phyloP scores from a whole-genome alignment of 805 yeast species.

The Nakazawaea ishiwadae region DNA sequence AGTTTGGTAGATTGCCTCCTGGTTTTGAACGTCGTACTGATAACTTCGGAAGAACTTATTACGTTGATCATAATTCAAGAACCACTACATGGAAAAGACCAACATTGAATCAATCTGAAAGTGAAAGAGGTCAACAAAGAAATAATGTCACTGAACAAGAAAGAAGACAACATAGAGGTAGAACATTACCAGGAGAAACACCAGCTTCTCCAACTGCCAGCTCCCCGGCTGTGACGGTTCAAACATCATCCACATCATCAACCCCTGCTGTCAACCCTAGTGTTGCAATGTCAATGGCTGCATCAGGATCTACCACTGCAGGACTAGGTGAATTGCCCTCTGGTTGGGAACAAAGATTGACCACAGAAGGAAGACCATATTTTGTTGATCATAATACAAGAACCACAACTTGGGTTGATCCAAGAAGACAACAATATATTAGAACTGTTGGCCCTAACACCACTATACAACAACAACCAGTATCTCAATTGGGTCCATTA shows the following conservation, averaged over 20 bases:
- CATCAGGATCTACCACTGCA: slow-evolving; percentile 85
- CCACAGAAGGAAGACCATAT: slow-evolving; percentile 97
- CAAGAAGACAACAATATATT: slow-evolving; percentile 97
- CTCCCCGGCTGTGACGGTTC: slow-evolving; percentile 24
- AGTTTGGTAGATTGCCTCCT: slow-evolving; percentile 91
- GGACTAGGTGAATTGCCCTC: slow-evolving; percentile 96
- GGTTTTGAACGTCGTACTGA: slow-evolving; percentile 99
- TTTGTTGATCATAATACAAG: slow-evolving; percentile 99
- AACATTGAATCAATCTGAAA: slow-evolving; percentile 71
- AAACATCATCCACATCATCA: slow-evolving; percentile 21
- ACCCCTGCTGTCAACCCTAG: slow-evolving; percentile 40
- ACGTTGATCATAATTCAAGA: slow-evolving; percentile 96
- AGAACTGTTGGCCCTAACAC: slow-evolving; percentile 89
- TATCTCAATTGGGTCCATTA: slow-evolving; percentile 93
- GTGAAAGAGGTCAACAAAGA: slow-evolving; percentile 56
- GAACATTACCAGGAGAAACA: slow-evolving; percentile 76
- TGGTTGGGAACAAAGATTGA: slow-evolving; percentile 98
- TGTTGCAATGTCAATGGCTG: slow-evolving; percentile 47
- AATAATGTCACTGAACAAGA: slow-evolving; percentile 77
- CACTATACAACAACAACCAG: slow-evolving; percentile 96
- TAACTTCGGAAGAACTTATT: slow-evolving; percentile 94
- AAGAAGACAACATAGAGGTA: slow-evolving; percentile 83
- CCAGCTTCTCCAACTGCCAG: slow-evolving; percentile 30
- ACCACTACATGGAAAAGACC: slow-evolving; percentile 99
- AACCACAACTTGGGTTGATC: slow-evolving; percentile 99